Base-by-base conservation (phyloP, 768 basidiomycete genomes). In the Boletus reticulatus region DNA sequence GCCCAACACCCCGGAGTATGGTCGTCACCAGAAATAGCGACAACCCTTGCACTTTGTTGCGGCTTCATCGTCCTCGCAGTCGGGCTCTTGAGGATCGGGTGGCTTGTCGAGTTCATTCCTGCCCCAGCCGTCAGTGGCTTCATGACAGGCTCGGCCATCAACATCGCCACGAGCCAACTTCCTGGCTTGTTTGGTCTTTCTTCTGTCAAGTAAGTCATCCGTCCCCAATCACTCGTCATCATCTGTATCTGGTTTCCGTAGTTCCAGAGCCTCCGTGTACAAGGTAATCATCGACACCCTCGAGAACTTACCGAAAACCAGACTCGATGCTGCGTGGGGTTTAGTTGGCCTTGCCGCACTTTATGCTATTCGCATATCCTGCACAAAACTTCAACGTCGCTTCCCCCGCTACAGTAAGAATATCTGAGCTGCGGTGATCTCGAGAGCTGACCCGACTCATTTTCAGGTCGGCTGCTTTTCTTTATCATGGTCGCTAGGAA, bases 121-220 rank as follows among this genome's bases (percentile, higher is more conserved):
- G 80, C 83, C 8, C 89, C 89, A 4, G 91, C 90, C 3, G 87
- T 93, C 56, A 88, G 86, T 62, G 89, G 88, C 19, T 92, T 96
- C 76, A 97, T 99, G 94, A 98, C 96, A 0, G 96, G 96, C 19
- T 94, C 91, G n/a, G 96, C 96, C 36, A 84, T 98, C 74, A 94
- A 78, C 69, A 98, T 98, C 63, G 87, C 85, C 16, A 79, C 85
- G 17, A 85, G 92, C 34, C 96, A 99, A 73, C 80, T 97, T 5
- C 94, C 96, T 2, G 89, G 87, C 0, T 71, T 99, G 43, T 84
- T 99, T 78, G 97, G 95, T 22, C 89, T 92, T 52, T 78, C 84
- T 51, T 87, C 86, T 27, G 92, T 97, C 69, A 80, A 90, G 91
- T 92, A 57, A 64, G 87, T 75, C 48, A 16, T 29, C n/a, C 17